Conservation (phyloP, 2,329 filamentous ascomycete genomes). For the Cladophialophora psammophila region DNA sequence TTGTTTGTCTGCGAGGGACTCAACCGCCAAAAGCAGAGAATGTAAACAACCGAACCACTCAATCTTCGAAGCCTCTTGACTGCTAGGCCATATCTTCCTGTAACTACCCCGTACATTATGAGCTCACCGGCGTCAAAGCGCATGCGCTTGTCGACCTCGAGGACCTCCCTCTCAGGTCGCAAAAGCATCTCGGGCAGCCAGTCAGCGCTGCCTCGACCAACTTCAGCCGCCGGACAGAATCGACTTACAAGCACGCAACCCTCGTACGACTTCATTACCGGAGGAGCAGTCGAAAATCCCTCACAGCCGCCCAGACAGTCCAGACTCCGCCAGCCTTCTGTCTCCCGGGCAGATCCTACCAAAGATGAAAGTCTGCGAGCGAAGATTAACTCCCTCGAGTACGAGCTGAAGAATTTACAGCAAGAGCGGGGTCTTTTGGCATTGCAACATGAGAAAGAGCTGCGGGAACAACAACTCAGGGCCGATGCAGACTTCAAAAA, state of each 20-base stretch:
- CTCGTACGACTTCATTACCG: constrained; percentile 67
- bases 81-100: not conserved
- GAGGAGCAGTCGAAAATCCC: constrained; percentile 54
- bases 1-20: not conserved
- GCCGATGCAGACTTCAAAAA: constrained; percentile 86
- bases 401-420: constrained; percentile 84
- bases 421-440: constrained; percentile 84
- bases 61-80: not conserved
- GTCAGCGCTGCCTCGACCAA: constrained; percentile 35
- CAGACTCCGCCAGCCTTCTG: constrained; percentile 48
- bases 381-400: constrained; percentile 85
- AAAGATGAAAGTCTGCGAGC: constrained; percentile 81
- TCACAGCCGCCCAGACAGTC: constrained; percentile 46
- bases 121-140: constrained; percentile 39
- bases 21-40: constrained; percentile 10
- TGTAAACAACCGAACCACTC: constrained; percentile 3
- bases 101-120: constrained; percentile 25
- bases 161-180: constrained; percentile 37
- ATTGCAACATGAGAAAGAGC: constrained; percentile 80
- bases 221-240: constrained; percentile 36
- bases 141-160: constrained; percentile 37
- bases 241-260: constrained; percentile 59
- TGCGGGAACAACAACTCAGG: constrained; percentile 78
- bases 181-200: constrained; percentile 35
- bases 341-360: constrained; percentile 44